Evolutionary conservation across 1,284 basidiomycete genomes (phyloP), one percentile per base, ranked within the genome.

Genomic region (Trichosporon sp.): DNA sequence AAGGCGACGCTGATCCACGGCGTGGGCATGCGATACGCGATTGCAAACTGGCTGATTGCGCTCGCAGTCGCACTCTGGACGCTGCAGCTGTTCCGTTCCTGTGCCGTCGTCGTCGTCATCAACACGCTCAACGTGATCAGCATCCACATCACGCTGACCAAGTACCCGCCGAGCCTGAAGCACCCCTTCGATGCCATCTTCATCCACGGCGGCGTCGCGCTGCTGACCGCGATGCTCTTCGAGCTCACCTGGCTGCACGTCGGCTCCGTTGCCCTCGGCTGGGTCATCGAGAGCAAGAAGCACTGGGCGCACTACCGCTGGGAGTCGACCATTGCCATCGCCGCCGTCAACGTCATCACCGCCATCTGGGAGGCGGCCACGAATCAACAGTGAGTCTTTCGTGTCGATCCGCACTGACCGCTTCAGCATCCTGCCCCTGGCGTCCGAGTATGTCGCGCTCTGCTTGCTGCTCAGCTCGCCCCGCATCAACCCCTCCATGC

Each of bases 21-120:
- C 5, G 91, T 94, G 10, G 93, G 93, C 0, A 80, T 91, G 2
- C 87, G 91, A 1, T 87, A 96, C 59, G 91, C 94, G 0, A 79
- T 92, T 32, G 88, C 91, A 3, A 95, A 96, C 79, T 91, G 92
- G 87, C 77, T 91, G 6, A 91, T 93, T 88, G 92, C 91, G 0
- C 82, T 88, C 2, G 96, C 93, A 92, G 91, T 91, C 0, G 88
- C 95, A 54, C 86, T 90, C 74, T 95, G 91, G 88, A 83, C 80
- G 4, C 76, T 85, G 16, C 79, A 83, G 71, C 78, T 81, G 74
- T 84, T 84, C 76, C 66, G 77, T 48, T 80, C 79, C 4, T 81
- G 83, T 4, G 83, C 81, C 70, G 72, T 82, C 26, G 71, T 84
- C 46, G 72, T 84, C 37, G 72, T 84, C 26, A 64, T 84, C 68